Evolutionary conservation across 306 rosid species (phyloP).

Genomic region (Prunus mume): DNA sequence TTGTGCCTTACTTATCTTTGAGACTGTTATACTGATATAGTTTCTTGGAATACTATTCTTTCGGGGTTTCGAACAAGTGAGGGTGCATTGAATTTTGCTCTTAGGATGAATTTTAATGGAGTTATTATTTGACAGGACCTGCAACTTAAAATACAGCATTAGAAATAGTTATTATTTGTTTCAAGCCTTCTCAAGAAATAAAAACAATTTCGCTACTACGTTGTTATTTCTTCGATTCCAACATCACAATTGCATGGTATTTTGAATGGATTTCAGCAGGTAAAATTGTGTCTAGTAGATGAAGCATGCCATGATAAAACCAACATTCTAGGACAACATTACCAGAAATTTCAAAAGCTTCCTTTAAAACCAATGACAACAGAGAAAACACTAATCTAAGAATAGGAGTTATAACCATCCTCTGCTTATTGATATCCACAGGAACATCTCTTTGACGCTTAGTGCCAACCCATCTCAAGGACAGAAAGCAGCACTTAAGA

Average conservation of each 20-base stretch:
- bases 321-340: constrained; percentile 2
- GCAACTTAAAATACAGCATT: not conserved
- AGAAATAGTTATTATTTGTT: not conserved
- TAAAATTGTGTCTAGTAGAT: not conserved
- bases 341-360: not conserved
- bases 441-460: constrained; percentile 57
- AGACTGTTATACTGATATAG: constrained; percentile 49
- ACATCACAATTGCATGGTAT: not conserved
- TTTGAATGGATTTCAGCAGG: not conserved
- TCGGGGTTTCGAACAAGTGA: constrained; percentile 60
- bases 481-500: constrained; percentile 43
- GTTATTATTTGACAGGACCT: constrained; percentile 4
- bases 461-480: constrained; percentile 58
- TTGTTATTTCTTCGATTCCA: not conserved
- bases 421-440: constrained; percentile 65
- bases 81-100: constrained; percentile 55
- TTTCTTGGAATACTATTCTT: constrained; percentile 87
- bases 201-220: too few species aligned
- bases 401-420: constrained; percentile 61
- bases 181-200: not conserved
- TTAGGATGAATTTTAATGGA: constrained; percentile 54
- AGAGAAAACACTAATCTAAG: constrained; percentile 81
- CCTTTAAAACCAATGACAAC: constrained; percentile 48
- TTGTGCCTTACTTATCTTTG: constrained; percentile 47
- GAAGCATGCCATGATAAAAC: not conserved